Conservation (phyloP, 768 basidiomycete species). For the Asterophora parasitica region DNA sequence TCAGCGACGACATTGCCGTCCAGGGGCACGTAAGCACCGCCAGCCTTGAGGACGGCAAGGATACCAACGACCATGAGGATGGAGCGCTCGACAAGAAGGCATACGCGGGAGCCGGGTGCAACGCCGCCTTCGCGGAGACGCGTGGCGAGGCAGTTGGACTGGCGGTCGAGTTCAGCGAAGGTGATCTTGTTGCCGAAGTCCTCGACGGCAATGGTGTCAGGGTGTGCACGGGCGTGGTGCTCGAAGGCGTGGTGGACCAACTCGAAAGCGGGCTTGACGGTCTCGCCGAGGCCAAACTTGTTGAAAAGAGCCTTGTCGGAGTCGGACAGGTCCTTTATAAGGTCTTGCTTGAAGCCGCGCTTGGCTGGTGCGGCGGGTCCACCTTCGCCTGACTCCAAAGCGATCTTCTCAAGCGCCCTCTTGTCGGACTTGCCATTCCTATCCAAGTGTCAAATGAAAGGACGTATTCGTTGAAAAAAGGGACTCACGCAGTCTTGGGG, state of each 20-base stretch:
- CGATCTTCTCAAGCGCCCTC: conserved; percentile 38
- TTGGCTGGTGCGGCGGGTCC: not conserved
- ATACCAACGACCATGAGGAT: conserved; percentile 51
- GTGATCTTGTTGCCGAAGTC: conserved; percentile 44
- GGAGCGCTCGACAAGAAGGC: conserved; percentile 49
- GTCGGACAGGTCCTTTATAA: conserved; percentile 25
- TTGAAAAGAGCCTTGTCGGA: conserved; percentile 40
- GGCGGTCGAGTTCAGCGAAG: conserved; percentile 44
- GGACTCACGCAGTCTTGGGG: conserved; percentile 8
- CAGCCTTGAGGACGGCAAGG: conserved; percentile 51
- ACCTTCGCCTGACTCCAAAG: conserved; percentile 18
- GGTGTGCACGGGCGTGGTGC: conserved; percentile 33
- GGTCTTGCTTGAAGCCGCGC: conserved; percentile 10
- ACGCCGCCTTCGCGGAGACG: conserved; percentile 40
- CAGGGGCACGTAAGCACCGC: conserved; percentile 53
- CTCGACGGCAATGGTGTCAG: conserved; percentile 45
- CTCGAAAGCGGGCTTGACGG: conserved; percentile 35
- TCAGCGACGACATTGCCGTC: conserved; percentile 55
- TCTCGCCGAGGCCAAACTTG: conserved; percentile 40
- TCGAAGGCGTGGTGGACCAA: conserved; percentile 55
- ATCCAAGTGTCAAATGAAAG: not conserved
- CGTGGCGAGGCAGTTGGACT: conserved; percentile 40
- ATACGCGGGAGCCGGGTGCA: conserved; percentile 43
- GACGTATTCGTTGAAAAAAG: not conserved
- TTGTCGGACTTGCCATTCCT: conserved; percentile 24